Percentiles rank a stretch among this genome's conserved stretches.
phyloP scores from a whole-genome alignment of 805 yeast species.

The Scheffersomyces coipomensis region DNA sequence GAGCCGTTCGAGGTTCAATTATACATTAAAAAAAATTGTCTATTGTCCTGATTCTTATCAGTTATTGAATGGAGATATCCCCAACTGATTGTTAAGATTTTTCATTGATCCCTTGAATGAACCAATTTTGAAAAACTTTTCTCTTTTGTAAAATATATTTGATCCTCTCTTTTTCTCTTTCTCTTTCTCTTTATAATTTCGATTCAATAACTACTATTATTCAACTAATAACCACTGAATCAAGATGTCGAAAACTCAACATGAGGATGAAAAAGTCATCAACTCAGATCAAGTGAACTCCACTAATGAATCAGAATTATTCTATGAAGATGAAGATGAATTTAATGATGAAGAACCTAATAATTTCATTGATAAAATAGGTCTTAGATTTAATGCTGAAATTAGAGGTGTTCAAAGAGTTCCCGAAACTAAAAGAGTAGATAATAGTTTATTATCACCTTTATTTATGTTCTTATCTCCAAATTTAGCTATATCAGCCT shows the following conservation, averaged over 20 bases:
- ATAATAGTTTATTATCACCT: constrained; percentile 16
- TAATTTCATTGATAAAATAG: constrained; percentile 20
- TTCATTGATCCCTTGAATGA: no score
- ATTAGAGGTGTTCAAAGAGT: constrained; percentile 28
- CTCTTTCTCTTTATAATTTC: no score
- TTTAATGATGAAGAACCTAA: constrained; percentile 4
- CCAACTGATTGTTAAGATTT: no score
- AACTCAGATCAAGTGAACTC: neutral
- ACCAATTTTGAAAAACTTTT: no score
- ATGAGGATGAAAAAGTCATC: neutral
- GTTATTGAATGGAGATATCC: no score
- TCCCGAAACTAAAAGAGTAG: constrained; percentile 19
- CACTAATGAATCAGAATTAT: neutral
- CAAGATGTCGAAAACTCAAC: neutral
- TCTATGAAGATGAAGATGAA: neutral
- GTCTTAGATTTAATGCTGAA: constrained; percentile 23
- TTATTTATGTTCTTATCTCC: constrained; percentile 28
- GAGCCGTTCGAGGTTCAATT: no score
- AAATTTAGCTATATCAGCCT: constrained; percentile 35
- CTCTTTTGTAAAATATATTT: no score
- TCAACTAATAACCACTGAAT: no score
- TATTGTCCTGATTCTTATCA: no score
- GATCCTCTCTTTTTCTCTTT: no score
- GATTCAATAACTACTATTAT: no score
- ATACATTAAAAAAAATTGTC: no score